Evolutionary conservation across 352 stramenopile genomes (phyloP), one percentile per base, ranked within the genome.

Genomic region (Labyrinthula sp.): DNA sequence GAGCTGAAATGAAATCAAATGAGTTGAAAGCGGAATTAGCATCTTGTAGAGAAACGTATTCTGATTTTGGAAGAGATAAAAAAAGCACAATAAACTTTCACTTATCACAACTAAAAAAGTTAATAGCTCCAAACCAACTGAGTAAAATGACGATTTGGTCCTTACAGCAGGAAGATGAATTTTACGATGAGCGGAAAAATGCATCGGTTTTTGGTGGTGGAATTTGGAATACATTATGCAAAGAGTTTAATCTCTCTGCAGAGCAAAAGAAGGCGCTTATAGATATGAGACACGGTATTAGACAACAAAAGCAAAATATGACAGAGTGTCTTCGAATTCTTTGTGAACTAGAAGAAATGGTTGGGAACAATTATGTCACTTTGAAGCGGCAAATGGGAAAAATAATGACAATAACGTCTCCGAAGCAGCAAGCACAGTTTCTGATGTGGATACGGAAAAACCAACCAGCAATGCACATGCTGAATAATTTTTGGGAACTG

Each of bases 221-320:
- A 20, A 62, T 61, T 23, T 61, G 55, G 55, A 61, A 59, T 30
- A 52, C 60, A 36, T 40, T 61, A 27, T 61, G 33, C 8, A 29
- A 17, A 18, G 38, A 55, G 23, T 27, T 61, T 10, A n/a, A 61
- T 33, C 33, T 60, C 10, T 49, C 38, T 15, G 22, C 9, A 8
- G 55, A 61, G 18, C 55, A 61, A 27, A 59, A 58, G 40, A 30
- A 45, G 7, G 41, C 39, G n/a, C 55, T 61, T 31, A 40, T 61
- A 14, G 12, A 21, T 7, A 52, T 47, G 34, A 47, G 55, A 17
- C 14, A n/a, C 7, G 48, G 45, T 9, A 56, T 56, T 10, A 30
- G 48, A 23, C 37, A 43, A 38, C 52, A 60, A 24, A 37, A 43
- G 15, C 35, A 48, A 26, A 60, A 59, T 25, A 35, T 61, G 14